Evolutionary conservation across 345 rosid genomes (phyloP), one percentile per base, ranked within the genome.

Genomic region (Eutrema japonicum): DNA sequence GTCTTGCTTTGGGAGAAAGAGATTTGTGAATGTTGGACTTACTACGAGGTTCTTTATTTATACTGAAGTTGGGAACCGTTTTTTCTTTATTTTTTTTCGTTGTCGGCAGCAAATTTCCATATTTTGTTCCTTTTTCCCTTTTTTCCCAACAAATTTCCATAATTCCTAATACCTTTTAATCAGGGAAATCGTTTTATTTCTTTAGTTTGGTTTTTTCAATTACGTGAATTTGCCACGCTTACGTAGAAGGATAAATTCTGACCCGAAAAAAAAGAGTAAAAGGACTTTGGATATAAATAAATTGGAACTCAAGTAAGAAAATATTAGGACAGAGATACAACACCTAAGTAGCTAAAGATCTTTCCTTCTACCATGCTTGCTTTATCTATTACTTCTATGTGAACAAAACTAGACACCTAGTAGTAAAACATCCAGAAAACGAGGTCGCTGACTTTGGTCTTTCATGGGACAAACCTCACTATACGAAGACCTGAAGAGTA

Each of bases 121-220:
- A 16, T 16, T 16, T 16, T 48, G 52, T 7, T 35, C 6, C 2
- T 78, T 77, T 67, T 79, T 32, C 5, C 35, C 5, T 32, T 32
- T 30, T 30, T 30, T 63, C 2, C 32, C 32, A 30, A 30, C 32
- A 30, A 30, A 4, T 30, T 3, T 30, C 32, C 32, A 30, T 30
- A 30, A 1, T 22, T 65, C 4, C 3, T 50, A 22, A 10, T 22
- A 9, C 10, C 33, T n/a, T 14, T 47, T 0, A 26, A 33, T 13
- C 3, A 1, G 32, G 50, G 38, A 46, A 14, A 26, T 3, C 3
- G 13, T 35, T 4, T 22, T 22, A 1, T 22, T 16, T 14, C 11
- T 4, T 7, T 3, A 4, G 16, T 32, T 64, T 38, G 26, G 3
- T 54, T 12, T n/a, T 26, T 33, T 47, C 8, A 35, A 18, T 2